Evolutionary conservation across 106 monocot species (phyloP).

Genomic region (Phalaenopsis equestris): DNA sequence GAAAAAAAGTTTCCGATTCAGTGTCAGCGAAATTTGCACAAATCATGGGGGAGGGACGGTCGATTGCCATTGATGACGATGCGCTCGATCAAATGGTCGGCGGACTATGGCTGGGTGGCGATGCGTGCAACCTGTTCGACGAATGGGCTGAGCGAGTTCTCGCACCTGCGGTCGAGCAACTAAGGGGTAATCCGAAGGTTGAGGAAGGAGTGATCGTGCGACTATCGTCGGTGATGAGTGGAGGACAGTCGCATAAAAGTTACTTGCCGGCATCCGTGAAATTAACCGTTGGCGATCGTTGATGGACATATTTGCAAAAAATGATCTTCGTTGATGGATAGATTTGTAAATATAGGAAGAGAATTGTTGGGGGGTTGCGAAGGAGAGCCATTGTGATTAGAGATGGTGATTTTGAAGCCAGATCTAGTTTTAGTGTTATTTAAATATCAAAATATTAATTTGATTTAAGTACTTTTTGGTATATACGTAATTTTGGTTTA

Average conservation of each 20-base stretch:
- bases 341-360: slow-evolving; percentile 2
- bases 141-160: slow-evolving; percentile 61
- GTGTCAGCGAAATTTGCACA: slow-evolving; percentile 30
- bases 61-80: slow-evolving; percentile 42
- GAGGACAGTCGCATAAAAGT: slow-evolving; percentile 1
- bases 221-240: slow-evolving; percentile 21
- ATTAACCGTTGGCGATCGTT: slow-evolving; percentile 15
- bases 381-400: not conserved
- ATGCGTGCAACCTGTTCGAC: slow-evolving; percentile 23
- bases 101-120: slow-evolving; percentile 49
- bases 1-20: slow-evolving; percentile 36
- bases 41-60: slow-evolving; percentile 22
- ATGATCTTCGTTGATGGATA: not conserved
- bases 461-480: not conserved
- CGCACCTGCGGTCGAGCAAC: slow-evolving; percentile 32
- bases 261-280: slow-evolving; percentile 29
- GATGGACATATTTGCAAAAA: not conserved
- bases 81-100: slow-evolving; percentile 57
- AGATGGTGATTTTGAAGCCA: slow-evolving; percentile 6
- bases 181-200: slow-evolving; percentile 23
- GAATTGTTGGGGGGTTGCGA: not conserved
- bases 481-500: not conserved
- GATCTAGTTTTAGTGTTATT: slow-evolving; percentile 6
- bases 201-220: slow-evolving; percentile 15
- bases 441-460: not conserved